These are phyloP conservation scores for Penium margaritaceum DNA, from an alignment of 139 green algal genomes.

Conservation along the genomic window DNA sequence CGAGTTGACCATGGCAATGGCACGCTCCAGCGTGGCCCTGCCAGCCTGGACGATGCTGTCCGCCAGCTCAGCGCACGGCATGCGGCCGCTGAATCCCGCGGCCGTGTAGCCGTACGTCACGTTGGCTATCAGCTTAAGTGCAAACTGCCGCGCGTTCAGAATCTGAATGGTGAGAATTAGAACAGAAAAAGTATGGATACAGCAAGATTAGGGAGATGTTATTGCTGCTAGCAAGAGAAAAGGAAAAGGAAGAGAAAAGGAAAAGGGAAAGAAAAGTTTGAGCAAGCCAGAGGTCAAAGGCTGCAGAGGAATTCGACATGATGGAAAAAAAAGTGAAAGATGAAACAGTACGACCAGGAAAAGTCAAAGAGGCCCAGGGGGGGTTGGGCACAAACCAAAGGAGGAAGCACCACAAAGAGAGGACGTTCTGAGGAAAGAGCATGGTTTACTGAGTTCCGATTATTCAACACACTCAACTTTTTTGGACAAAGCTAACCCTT, in stretches of 20 bases:
- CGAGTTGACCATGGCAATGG: constrained; percentile 71
- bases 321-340: no score
- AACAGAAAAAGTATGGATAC: no score
- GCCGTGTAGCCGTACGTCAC: constrained; percentile 78
- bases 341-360: no score
- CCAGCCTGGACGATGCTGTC: constrained; percentile 77
- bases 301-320: no score
- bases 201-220: no score
- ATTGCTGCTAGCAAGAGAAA: constrained; percentile 3
- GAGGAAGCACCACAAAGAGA: not conserved
- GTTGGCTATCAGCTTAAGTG: constrained; percentile 94
- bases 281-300: not conserved
- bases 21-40: constrained; percentile 76
- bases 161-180: constrained; percentile 21
- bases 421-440: no score
- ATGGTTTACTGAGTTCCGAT: no score
- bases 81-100: constrained; percentile 70
- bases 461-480: no score
- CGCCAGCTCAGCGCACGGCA: constrained; percentile 92
- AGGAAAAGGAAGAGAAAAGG: not conserved
- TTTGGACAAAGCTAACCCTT: no score
- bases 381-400: not conserved
- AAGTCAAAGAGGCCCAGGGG: no score
- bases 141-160: constrained; percentile 91
- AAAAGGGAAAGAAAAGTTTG: not conserved